Conservation (phyloP, 2,329 filamentous ascomycete genomes). For the Alternaria postmessia region DNA sequence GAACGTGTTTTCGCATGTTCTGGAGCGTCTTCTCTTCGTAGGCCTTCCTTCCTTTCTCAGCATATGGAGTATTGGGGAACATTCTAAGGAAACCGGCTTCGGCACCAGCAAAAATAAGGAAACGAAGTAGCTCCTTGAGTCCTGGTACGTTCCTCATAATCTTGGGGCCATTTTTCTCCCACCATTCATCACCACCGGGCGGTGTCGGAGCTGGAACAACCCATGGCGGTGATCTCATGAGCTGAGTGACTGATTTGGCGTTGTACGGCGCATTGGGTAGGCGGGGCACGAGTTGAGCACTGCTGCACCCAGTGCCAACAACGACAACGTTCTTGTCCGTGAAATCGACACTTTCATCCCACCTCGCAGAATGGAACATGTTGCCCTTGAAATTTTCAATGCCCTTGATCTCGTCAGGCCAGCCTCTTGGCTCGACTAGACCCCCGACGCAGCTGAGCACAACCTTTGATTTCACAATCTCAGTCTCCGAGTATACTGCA, state of each 20-base stretch:
- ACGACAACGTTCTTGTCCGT: constrained; percentile 65
- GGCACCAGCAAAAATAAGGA: constrained; percentile 54
- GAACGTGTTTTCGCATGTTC: constrained; percentile 60
- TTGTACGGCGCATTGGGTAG: constrained; percentile 58
- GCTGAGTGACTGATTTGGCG: constrained; percentile 65
- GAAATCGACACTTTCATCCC: constrained; percentile 63
- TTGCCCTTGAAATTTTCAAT: constrained; percentile 62
- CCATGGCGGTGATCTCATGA: constrained; percentile 68
- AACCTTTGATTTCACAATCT: constrained; percentile 63
- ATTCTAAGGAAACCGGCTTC: constrained; percentile 58
- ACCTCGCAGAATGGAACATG: constrained; percentile 66
- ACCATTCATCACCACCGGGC: constrained; percentile 53
- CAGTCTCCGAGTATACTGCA: constrained; percentile 60
- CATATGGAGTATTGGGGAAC: constrained; percentile 54
- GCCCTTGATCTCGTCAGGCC: constrained; percentile 61
- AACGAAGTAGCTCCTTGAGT: constrained; percentile 57
- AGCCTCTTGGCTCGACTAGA: constrained; percentile 62
- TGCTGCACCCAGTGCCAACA: constrained; percentile 66
- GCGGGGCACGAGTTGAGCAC: constrained; percentile 64
- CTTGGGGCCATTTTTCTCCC: constrained; percentile 57
- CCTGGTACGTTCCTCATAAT: constrained; percentile 61
- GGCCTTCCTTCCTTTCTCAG: constrained; percentile 49
- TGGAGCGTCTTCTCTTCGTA: constrained; percentile 56
- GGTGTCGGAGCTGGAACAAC: constrained; percentile 55
- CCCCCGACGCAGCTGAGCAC: constrained; percentile 64